These are phyloP conservation scores for Silene latifolia DNA, from an alignment of 148 eudicot species.

Conservation along the genomic window DNA sequence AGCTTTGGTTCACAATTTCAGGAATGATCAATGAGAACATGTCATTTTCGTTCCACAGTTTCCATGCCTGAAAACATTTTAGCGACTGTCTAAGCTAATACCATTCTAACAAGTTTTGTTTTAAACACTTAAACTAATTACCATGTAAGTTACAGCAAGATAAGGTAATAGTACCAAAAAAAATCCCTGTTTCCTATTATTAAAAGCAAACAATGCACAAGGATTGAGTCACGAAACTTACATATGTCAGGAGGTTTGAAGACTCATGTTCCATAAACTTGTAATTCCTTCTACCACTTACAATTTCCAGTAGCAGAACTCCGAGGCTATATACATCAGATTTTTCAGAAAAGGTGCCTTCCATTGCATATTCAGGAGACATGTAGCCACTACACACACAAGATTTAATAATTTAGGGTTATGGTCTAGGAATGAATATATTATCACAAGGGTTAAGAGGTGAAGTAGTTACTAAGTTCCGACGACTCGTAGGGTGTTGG, in stretches of 20 bases:
- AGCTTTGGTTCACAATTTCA: neutral
- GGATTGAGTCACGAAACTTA: conserved; percentile 13
- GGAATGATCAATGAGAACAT: conserved; percentile 10
- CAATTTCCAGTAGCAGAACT: conserved; percentile 35
- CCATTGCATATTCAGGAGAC: conserved; percentile 36
- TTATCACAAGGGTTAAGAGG: conserved; percentile 23
- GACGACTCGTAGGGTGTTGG: conserved; percentile 45
- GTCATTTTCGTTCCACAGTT: conserved; percentile 25
- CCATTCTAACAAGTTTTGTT: neutral
- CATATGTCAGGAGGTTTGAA: conserved; percentile 24
- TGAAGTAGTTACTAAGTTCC: conserved; percentile 57
- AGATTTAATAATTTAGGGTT: neutral
- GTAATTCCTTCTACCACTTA: conserved; percentile 30
- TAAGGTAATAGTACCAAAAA: neutral
- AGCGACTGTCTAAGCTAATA: neutral
- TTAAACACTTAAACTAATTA: too few species aligned
- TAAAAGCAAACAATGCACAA: neutral
- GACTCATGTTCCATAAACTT: conserved; percentile 9
- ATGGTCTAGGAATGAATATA: neutral
- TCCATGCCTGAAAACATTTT: conserved; percentile 28
- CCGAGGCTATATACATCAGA: conserved; percentile 39
- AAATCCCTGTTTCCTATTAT: too few species aligned
- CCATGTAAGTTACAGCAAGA: too few species aligned
- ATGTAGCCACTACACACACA: conserved; percentile 29
- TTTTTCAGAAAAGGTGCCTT: conserved; percentile 36